phyloP scores from a whole-genome alignment of 2,329 filamentous ascomycete species.

The Colletotrichum navitas region DNA sequence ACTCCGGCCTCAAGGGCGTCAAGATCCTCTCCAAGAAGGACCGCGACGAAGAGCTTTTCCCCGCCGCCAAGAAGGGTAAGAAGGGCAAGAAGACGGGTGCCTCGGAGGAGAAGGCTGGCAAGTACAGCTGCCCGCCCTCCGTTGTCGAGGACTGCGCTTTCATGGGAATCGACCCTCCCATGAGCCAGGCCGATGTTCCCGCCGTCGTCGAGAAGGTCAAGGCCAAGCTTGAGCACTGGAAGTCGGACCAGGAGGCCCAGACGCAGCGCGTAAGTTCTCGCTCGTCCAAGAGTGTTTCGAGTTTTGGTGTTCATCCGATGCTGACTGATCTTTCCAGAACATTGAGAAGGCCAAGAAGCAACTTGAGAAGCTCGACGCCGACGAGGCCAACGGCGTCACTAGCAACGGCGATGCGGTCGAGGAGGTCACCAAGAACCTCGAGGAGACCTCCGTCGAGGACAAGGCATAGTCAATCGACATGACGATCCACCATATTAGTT shows the following conservation, averaged over 20 bases:
- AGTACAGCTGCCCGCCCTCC: constrained; percentile 88
- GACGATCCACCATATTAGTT: constrained; percentile 30
- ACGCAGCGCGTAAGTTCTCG: constrained; percentile 83
- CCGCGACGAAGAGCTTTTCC: constrained; percentile 87
- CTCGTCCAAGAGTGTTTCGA: background rate
- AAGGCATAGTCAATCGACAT: constrained; percentile 55
- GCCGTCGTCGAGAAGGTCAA: constrained; percentile 88
- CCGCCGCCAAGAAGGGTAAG: constrained; percentile 86
- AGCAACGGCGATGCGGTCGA: constrained; percentile 66
- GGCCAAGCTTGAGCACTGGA: constrained; percentile 92
- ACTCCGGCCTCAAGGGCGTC: constrained; percentile 85
- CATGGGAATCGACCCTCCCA: constrained; percentile 88
- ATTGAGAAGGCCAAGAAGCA: constrained; percentile 96
- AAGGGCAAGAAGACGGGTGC: constrained; percentile 82
- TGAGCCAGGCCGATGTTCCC: constrained; percentile 86
- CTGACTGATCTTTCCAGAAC: constrained; percentile 73
- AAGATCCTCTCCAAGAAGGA: constrained; percentile 88
- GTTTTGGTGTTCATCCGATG: constrained; percentile 22
- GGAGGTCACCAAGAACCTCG: constrained; percentile 64
- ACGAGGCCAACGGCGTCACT: constrained; percentile 65
- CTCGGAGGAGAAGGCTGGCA: constrained; percentile 57
- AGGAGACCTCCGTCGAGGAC: constrained; percentile 65
- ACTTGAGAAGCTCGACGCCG: constrained; percentile 87
- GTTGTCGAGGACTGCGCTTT: constrained; percentile 91
- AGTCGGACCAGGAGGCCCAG: constrained; percentile 88